These are phyloP conservation scores for Penicillium paxilli DNA, from an alignment of 495 filamentous ascomycete genomes.

Conservation along the genomic window DNA sequence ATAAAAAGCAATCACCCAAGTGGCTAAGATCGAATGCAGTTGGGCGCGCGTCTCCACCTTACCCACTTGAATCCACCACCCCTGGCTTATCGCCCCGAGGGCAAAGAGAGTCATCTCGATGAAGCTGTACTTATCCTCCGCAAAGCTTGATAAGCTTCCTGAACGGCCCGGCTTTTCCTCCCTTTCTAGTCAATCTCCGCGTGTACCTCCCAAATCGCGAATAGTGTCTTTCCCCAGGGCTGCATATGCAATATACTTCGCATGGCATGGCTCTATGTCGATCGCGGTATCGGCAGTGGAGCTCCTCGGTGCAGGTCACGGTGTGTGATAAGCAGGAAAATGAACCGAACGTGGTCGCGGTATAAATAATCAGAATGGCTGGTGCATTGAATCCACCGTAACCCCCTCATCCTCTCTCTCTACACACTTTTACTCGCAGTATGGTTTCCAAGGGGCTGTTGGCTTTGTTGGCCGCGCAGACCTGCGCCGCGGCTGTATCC, in stretches of 20 bases:
- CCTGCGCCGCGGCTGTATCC: slow-evolving; percentile 10
- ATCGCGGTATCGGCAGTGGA: slow-evolving; percentile 1
- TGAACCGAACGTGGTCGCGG: background rate
- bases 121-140: slow-evolving; percentile 3
- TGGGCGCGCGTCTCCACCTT: background rate
- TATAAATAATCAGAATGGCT: slow-evolving; percentile 3
- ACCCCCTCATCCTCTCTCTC: background rate
- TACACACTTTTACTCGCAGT: background rate
- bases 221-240: slow-evolving; percentile 1
- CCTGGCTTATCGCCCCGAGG: slow-evolving; percentile 1
- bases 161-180: slow-evolving; percentile 14
- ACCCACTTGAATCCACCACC: background rate
- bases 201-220: slow-evolving; percentile 22
- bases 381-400: background rate
- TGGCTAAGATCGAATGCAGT: background rate
- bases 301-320: background rate
- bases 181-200: slow-evolving; percentile 17
- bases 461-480: slow-evolving; percentile 8
- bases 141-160: slow-evolving; percentile 9
- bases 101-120: background rate
- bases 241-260: background rate
- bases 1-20: background rate
- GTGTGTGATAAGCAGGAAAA: background rate
- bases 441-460: slow-evolving; percentile 15
- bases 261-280: background rate